Conservation (phyloP, 2,329 filamentous ascomycete genomes). For the Macroventuria anomochaeta region DNA sequence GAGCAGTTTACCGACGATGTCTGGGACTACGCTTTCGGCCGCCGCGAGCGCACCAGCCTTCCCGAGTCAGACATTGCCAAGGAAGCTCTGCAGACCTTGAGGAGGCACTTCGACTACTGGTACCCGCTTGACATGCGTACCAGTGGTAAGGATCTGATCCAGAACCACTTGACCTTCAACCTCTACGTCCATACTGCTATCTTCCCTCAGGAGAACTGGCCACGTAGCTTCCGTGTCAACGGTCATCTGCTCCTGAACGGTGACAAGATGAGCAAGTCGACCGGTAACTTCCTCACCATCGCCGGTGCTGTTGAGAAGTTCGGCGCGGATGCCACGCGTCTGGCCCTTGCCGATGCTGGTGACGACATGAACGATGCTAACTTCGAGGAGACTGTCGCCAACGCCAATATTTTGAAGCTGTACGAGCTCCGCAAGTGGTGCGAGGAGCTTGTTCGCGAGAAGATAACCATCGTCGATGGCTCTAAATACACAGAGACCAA, state of each 20-base stretch:
- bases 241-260: constrained; percentile 94
- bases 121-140: constrained; percentile 90
- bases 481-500: constrained; percentile 52
- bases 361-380: constrained; percentile 96
- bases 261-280: constrained; percentile 98
- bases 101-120: constrained; percentile 94
- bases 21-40: constrained; percentile 94
- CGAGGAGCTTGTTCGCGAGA: constrained; percentile 78
- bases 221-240: constrained; percentile 82
- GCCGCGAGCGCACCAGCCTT: constrained; percentile 73
- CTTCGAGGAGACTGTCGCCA: constrained; percentile 94
- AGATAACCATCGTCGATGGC: constrained; percentile 52
- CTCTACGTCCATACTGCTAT: constrained; percentile 92
- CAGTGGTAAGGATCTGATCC: constrained; percentile 75
- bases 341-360: constrained; percentile 91
- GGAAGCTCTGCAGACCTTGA: constrained; percentile 77
- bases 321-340: constrained; percentile 88
- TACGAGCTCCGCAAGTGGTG: constrained; percentile 89
- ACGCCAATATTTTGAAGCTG: constrained; percentile 86
- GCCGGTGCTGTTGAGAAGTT: constrained; percentile 88
- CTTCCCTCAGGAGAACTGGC: constrained; percentile 89
- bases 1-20: constrained; percentile 94
- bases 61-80: constrained; percentile 75
- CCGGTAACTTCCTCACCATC: constrained; percentile 95
- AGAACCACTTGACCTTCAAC: constrained; percentile 95